phyloP scores from a whole-genome alignment of 2,329 filamentous ascomycete genomes.

The Neofusicoccum umdonicola region DNA sequence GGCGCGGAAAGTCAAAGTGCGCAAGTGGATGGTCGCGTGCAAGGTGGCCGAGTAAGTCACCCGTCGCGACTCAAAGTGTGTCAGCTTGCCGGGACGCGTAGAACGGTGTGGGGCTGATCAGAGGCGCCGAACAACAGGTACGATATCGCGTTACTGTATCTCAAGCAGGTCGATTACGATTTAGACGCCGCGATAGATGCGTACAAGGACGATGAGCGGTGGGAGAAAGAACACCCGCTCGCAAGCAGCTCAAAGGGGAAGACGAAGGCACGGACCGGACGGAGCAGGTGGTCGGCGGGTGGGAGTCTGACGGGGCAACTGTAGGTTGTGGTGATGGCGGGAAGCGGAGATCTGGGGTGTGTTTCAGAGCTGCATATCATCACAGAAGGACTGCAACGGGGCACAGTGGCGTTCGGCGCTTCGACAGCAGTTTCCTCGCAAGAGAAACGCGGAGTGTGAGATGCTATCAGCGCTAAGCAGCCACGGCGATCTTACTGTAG shows the following conservation, averaged over 20 bases:
- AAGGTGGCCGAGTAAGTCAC: conserved; percentile 67
- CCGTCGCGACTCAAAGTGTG: background rate
- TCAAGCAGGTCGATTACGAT: conserved; percentile 68
- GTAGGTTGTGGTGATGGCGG: conserved; percentile 18
- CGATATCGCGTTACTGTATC: conserved; percentile 71
- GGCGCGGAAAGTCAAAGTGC: conserved; percentile 65
- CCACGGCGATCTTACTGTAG: background rate
- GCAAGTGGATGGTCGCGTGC: conserved; percentile 72
- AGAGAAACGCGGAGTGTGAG: conserved; percentile 6
- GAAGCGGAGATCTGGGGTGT: conserved; percentile 2
- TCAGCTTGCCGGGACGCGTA: background rate
- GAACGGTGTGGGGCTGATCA: background rate
- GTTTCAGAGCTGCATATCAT: conserved; percentile 12
- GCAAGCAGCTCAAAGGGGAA: conserved; percentile 49
- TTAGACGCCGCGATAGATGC: conserved; percentile 62
- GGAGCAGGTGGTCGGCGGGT: conserved; percentile 36
- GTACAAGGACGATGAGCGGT: conserved; percentile 70
- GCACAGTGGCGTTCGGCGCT: conserved; percentile 6
- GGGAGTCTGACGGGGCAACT: conserved; percentile 36
- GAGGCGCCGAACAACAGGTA: conserved; percentile 44
- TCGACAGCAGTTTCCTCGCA: background rate
- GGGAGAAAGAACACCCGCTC: conserved; percentile 69
- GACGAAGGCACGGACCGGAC: conserved; percentile 27
- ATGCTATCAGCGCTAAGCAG: conserved; percentile 1
- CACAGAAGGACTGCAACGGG: background rate